Evolutionary conservation across 108 stramenopile genomes (phyloP), one percentile per base, ranked within the genome.

Genomic region (Ochromonas danica): DNA sequence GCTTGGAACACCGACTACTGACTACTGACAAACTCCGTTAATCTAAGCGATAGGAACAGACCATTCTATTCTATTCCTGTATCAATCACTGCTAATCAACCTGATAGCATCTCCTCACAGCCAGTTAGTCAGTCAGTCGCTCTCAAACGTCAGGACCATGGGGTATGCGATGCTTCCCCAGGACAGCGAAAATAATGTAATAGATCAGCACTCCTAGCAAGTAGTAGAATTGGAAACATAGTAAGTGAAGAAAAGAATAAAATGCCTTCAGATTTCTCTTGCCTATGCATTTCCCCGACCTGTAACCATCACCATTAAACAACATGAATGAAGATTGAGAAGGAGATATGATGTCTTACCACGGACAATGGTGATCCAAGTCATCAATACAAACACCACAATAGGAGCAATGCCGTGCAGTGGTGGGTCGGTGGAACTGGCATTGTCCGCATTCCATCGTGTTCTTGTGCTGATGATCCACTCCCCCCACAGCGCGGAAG

Each of bases 281-380:
- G 14, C 94, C 94, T 78, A 95, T 93, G 72, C 91, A 92, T 17
- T 86, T 88, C 1, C 94, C 94, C 88, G 92, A 92, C 94, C 94
- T 57, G 51, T 57, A 22, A 10, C 10, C 51, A 57, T 17, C 51
- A 10, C 10, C 51, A 22, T 57, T 57, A 22, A 22, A 57, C 17
- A 10, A 17, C 10, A 17, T 10, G 22, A 57, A 57, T 57, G 51
- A 57, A 17, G 51, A 57, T 17, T 17, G 51, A 57, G 22, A 57
- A 57, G 10, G 22, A 57, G 22, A 57, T 57, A 57, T 22, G 51
- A 17, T 17, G 10, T 22, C 51, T 57, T 33, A 67, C 63, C 63
- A 95, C 17, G 92, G 93, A 81, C 94, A 95, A 79, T 95, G 92
- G 84, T 95, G 94, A 77, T 95, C 94, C 67, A 90, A 91, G 2